Conservation (phyloP, 768 basidiomycete genomes). For the Amanita brunnescens region DNA sequence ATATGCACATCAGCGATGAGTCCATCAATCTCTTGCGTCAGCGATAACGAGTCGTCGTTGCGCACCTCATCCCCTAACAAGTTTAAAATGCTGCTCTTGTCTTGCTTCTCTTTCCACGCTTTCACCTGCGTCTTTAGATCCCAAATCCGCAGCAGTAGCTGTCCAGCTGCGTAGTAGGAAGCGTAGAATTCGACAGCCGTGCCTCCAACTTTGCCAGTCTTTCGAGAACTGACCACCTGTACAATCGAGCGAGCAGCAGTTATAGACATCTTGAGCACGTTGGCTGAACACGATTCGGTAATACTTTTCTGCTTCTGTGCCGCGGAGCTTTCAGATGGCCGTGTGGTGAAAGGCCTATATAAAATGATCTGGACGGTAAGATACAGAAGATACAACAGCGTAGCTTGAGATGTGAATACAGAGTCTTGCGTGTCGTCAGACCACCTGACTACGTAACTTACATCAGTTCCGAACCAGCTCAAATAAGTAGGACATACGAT, state of each 20-base stretch:
- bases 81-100: background rate
- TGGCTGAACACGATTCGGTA: background rate
- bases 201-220: conserved; percentile 35
- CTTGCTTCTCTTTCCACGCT: conserved; percentile 3
- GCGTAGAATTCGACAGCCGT: conserved; percentile 33
- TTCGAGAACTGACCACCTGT: conserved; percentile 46
- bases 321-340: conserved; percentile 22
- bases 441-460: conserved; percentile 42
- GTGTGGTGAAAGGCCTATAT: conserved; percentile 59
- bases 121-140: conserved; percentile 41
- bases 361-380: conserved; percentile 58
- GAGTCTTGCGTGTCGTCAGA: conserved; percentile 40
- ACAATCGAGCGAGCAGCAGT: conserved; percentile 54
- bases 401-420: conserved; percentile 46
- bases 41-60: conserved; percentile 22
- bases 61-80: background rate
- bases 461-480: background rate
- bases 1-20: conserved; percentile 28
- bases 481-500: conserved; percentile 35
- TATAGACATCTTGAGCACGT: conserved; percentile 45
- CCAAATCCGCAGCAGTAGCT: conserved; percentile 53
- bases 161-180: conserved; percentile 41
- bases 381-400: conserved; percentile 48
- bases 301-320: background rate
- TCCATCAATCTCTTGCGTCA: conserved; percentile 24